A percentile compares a stretch with the other conserved stretches of the same genome.
These are phyloP conservation scores for Fibroporia radiculosa DNA, from an alignment of 768 basidiomycete species.

Conservation along the genomic window DNA sequence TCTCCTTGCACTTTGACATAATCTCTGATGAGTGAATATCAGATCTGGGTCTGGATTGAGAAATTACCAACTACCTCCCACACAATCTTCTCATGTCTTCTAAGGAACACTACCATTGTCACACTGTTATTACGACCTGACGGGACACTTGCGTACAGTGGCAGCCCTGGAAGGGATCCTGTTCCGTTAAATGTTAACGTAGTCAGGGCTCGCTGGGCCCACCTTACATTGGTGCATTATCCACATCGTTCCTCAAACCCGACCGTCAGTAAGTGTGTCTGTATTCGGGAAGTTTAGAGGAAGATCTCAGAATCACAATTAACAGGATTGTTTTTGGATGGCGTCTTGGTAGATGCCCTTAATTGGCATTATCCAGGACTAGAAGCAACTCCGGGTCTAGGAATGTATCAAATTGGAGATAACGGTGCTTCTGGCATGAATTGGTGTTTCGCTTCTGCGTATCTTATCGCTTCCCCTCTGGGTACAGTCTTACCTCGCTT, in stretches of 20 bases:
- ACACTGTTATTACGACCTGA: conserved; percentile 43
- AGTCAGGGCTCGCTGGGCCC: conserved; percentile 60
- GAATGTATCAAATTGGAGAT: conserved; percentile 53
- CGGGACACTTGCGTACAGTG: conserved; percentile 47
- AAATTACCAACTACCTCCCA: conserved; percentile 28
- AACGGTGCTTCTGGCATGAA: conserved; percentile 33
- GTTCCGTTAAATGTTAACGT: conserved; percentile 39
- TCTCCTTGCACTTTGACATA: conserved; percentile 5
- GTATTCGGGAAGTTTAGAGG: not conserved
- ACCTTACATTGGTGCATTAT: conserved; percentile 60
- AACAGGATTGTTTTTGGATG: conserved; percentile 72
- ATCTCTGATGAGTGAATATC: conserved; percentile 19
- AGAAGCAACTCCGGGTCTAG: conserved; percentile 28
- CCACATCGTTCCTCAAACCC: conserved; percentile 48
- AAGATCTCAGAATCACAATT: not conserved
- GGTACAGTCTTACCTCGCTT: conserved; percentile 27
- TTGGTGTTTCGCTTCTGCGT: conserved; percentile 66
- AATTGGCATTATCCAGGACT: conserved; percentile 58
- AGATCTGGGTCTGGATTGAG: conserved; percentile 47
- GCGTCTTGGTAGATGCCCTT: conserved; percentile 53
- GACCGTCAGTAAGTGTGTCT: conserved; percentile 40
- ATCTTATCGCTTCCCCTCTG: conserved; percentile 51
- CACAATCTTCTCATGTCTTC: conserved; percentile 29
- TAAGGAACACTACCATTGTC: conserved; percentile 27
- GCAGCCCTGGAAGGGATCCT: conserved; percentile 30